phyloP scores from a whole-genome alignment of 331 rosid genomes.

The Spiraea crenata region DNA sequence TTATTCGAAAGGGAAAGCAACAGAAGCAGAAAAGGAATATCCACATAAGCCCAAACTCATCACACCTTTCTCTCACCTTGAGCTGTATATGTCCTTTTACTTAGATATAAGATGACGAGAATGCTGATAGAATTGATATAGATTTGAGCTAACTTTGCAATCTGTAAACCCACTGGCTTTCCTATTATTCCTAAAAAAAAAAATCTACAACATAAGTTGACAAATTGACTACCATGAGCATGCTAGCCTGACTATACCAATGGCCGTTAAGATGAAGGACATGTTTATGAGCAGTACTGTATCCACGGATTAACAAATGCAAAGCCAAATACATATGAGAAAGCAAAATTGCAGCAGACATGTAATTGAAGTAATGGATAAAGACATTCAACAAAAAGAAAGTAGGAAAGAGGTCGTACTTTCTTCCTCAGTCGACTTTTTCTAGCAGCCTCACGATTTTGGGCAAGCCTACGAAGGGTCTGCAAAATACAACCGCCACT shows the following conservation, averaged over 20 bases:
- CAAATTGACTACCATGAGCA: not conserved
- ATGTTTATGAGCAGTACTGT: not conserved
- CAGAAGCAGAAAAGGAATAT: not conserved
- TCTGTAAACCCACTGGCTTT: not conserved
- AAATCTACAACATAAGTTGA: not conserved
- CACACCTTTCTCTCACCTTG: not conserved
- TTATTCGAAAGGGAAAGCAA: not conserved
- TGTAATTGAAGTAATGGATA: not conserved
- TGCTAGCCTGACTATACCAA: not conserved
- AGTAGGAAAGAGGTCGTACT: slow-evolving; percentile 39
- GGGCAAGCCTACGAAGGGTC: slow-evolving; percentile 98
- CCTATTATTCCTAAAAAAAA: not conserved
- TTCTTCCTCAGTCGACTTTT: slow-evolving; percentile 94
- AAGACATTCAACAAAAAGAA: slow-evolving; percentile 1
- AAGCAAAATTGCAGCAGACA: slow-evolving; percentile 13
- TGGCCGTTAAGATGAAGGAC: not conserved
- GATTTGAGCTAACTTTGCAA: not conserved
- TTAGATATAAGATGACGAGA: not conserved
- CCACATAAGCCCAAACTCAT: not conserved
- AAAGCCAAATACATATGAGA: not conserved
- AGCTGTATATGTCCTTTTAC: not conserved
- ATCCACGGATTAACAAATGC: not conserved
- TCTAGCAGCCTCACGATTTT: slow-evolving; percentile 97
- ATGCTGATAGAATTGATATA: not conserved
- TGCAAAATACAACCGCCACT: slow-evolving; percentile 39